Percentiles rank a stretch among this genome's conserved stretches.
These are phyloP conservation scores for Adansonia digitata DNA, from an alignment of 345 rosid genomes.

Conservation along the genomic window DNA sequence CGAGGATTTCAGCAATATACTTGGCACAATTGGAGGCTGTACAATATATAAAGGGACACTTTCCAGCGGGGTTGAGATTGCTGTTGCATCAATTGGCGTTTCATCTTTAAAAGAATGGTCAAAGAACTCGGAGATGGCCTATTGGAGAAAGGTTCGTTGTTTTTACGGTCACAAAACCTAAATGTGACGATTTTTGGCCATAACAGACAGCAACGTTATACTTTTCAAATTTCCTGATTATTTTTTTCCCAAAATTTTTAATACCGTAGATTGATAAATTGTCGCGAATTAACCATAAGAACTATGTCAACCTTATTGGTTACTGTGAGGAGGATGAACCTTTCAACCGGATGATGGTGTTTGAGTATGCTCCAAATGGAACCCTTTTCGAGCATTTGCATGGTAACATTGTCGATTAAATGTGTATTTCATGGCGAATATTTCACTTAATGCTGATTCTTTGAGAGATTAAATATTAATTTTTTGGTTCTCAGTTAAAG, in stretches of 20 bases:
- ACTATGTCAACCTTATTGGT: slow-evolving; percentile 89
- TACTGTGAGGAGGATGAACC: slow-evolving; percentile 87
- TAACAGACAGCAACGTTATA: neutral
- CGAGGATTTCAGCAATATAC: slow-evolving; percentile 97
- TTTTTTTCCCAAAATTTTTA: slow-evolving; percentile 3
- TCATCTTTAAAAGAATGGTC: slow-evolving; percentile 63
- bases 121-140: slow-evolving; percentile 57
- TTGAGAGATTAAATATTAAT: slow-evolving; percentile 14
- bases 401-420: slow-evolving; percentile 36
- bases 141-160: slow-evolving; percentile 58
- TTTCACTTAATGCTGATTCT: neutral
- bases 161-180: neutral
- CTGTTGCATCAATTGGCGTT: slow-evolving; percentile 55
- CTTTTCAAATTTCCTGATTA: neutral
- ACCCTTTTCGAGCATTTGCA: slow-evolving; percentile 81
- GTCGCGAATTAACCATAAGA: slow-evolving; percentile 87
- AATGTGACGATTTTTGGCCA: neutral
- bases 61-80: slow-evolving; percentile 97
- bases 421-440: neutral
- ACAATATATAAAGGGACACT: slow-evolving; percentile 86
- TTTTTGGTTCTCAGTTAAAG: slow-evolving; percentile 47
- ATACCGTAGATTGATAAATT: slow-evolving; percentile 57
- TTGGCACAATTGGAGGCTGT: slow-evolving; percentile 51
- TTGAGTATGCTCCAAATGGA: slow-evolving; percentile 97
- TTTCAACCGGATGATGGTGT: slow-evolving; percentile 96